Base-by-base conservation (phyloP, 2,329 filamentous ascomycete genomes). In the Xylariomycetidae sp. region DNA sequence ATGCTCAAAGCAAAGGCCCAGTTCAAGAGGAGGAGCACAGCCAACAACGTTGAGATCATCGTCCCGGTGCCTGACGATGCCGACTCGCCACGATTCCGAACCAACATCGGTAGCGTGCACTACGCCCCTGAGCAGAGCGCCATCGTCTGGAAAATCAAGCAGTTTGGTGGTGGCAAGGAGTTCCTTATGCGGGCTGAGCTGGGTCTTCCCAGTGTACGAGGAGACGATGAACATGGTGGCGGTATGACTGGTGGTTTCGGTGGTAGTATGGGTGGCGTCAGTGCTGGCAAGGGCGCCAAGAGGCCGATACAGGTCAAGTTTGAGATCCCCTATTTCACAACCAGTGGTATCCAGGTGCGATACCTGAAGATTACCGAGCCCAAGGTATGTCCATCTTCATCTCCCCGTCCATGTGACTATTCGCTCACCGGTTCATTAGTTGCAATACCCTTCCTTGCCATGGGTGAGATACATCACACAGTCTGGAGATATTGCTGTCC, bases 291-390 rank as follows among this genome's bases (percentile, higher is more conserved):
- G 67, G 85, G 85, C 14, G 76, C 77, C 37, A 98, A 96, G 73
- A 72, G 92, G 49, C 92, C 92, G 1, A 98, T 98, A 54, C 90
- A 89, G 61, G 92, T 98, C 67, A 98, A 98, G 68, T 98, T 98
- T 59, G 92, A 98, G 69, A 98, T 98, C 56, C 92, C 92, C n/a
- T 98, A 98, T 65, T 98, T 98, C 60, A 98, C 92, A n/a, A 98
- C 93, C 3, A 93, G 85, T 65, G 92, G 92, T 45, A 98, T 98
- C 49, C 93, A 98, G 63, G 92, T 98, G 53, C 79, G 92, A 54
- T 98, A 98, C 61, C 65, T 98, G 60, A 98, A 98, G 75, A 98
- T 98, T 55, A 96, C 94, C 44, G 92, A 98, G 65, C 92, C 92
- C 29, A 98, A 98, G 86, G 90, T 95, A 68, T 53, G 76, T 61